Evolutionary conservation across 2,329 filamentous ascomycete species (phyloP), one percentile per base, ranked within the genome.

Genomic region (Cadophora sp.): DNA sequence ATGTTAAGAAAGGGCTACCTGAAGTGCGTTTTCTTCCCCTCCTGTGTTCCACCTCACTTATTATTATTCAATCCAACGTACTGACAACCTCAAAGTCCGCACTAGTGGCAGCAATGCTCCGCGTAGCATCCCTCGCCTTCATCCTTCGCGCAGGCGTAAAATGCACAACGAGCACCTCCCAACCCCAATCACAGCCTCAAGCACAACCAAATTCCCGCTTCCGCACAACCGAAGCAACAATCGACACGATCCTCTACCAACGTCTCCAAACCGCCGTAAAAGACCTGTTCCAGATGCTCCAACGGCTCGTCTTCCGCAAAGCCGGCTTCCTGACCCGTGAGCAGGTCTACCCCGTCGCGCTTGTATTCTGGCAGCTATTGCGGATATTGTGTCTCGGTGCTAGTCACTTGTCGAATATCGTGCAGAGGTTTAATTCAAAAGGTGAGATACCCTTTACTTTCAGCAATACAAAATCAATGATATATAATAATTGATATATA

Each of bases 161-260:
- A 27, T 70, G 56, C 33, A 66, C 36, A 22, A 55, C 48, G 36
- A 13, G 14, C 33, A 11, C 14, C 14, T 24, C 33, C 55, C n/a
- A 39, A 7, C 18, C 30, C 8, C 30, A 30, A 30, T 30, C 27
- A 30, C 27, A 58, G 18, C 16, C n/a, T 8, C 51, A 62, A 22
- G 8, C 20, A 24, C 43, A 20, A 47, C 16, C 22, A 64, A 45
- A 48, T 13, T 59, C 59, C 3, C 53, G 55, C 33, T 71, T 67
- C 62, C 69, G 68, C 13, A 73, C 71, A 14, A 64, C 71, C 8
- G 68, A 72, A 66, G 72, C 72, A 36, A 66, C 68, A 24, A 66
- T 75, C 39, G 73, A 75, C n/a, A 75, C 73, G 4, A 68, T 72
- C n/a, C 65, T 75, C 11, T 75, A 72, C 59, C 65, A 72, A 39